Conservation (phyloP, 305 asterid genomes). For the Plantago lanceolata region DNA sequence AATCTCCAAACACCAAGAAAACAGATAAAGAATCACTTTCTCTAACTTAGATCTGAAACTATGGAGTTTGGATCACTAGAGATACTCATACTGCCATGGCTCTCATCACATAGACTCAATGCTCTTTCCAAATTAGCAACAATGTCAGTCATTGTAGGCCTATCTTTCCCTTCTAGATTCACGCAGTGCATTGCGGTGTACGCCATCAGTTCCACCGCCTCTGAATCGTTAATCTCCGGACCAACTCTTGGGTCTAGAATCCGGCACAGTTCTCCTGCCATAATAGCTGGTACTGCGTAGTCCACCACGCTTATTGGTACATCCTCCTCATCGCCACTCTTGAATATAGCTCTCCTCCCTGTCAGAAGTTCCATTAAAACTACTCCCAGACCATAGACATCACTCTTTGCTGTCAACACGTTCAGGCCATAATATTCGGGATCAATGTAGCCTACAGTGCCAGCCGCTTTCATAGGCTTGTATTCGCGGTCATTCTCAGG, state of each 20-base stretch:
- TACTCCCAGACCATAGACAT: slow-evolving; percentile 82
- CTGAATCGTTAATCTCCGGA: slow-evolving; percentile 52
- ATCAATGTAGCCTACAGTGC: slow-evolving; percentile 83
- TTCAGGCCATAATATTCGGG: slow-evolving; percentile 77
- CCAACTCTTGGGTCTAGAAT: slow-evolving; percentile 66
- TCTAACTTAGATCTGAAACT: slow-evolving; percentile 52
- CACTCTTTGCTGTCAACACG: slow-evolving; percentile 77
- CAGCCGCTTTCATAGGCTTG: slow-evolving; percentile 66
- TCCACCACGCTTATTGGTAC: slow-evolving; percentile 62
- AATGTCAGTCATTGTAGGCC: slow-evolving; percentile 73
- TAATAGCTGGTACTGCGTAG: slow-evolving; percentile 60
- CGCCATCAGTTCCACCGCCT: slow-evolving; percentile 83
- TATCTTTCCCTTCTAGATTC: slow-evolving; percentile 79
- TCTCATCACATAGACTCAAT: slow-evolving; percentile 60
- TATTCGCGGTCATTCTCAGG: slow-evolving; percentile 44
- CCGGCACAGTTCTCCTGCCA: slow-evolving; percentile 54
- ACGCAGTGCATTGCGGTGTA: slow-evolving; percentile 88
- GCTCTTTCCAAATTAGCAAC: slow-evolving; percentile 87
- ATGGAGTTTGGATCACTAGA: slow-evolving; percentile 66
- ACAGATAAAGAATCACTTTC: slow-evolving; percentile 15
- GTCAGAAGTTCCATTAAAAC: slow-evolving; percentile 74
- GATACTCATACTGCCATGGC: slow-evolving; percentile 69
- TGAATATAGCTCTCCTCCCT: slow-evolving; percentile 74
- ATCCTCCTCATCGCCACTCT: slow-evolving; percentile 38
- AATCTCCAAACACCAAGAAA: neutral